Evolutionary conservation across 2,329 filamentous ascomycete species (phyloP), one percentile per base, ranked within the genome.

Genomic region (Neonectria sp.): DNA sequence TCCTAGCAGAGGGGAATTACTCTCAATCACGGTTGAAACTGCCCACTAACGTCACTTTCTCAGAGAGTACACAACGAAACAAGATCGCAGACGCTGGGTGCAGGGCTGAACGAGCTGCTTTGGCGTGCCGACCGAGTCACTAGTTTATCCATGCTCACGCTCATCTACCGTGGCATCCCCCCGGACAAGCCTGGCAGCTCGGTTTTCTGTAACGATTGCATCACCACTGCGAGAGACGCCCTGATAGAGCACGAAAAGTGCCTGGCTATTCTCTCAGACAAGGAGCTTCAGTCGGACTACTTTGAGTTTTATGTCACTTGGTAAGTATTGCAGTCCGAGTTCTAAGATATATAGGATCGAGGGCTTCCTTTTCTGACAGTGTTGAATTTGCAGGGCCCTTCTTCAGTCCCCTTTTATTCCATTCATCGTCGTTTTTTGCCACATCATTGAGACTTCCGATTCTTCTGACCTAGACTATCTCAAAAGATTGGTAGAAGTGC

Each of bases 361-460:
- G 12, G 7, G 12, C n/a, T n/a, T 15, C 6, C 13, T 49, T 25
- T 29, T 51, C 48, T 51, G 11, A 51, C 15, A 12, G 49, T 45
- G 12, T 29, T n/a, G 21, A 5, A 3, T 40, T 37, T n/a, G 6
- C 48, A 71, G 75, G 74, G 56, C 67, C 1, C 48, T 75, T 5
- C 24, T 70, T 0, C 57, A 67, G 4, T 73, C 75, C 0, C 75
- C 74, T 0, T 77, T 77, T 24, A 68, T 75, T 3, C 75, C 74
- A 2, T 77, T 76, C 46, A 76, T 72, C 3, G 66, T 77, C 9
- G 13, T 77, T 1, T 77, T 77, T 52, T 77, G 75, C 33, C 71
- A 75, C 53, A 63, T 72, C 24, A 72, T 76, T 46, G 81, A 84
- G 60, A 80, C 81, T 0, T 81, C 79, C n/a, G 79, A 84, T n/a